Conservation (phyloP, 2,329 filamentous ascomycete species). For the Ceratocystis alfenasii region DNA sequence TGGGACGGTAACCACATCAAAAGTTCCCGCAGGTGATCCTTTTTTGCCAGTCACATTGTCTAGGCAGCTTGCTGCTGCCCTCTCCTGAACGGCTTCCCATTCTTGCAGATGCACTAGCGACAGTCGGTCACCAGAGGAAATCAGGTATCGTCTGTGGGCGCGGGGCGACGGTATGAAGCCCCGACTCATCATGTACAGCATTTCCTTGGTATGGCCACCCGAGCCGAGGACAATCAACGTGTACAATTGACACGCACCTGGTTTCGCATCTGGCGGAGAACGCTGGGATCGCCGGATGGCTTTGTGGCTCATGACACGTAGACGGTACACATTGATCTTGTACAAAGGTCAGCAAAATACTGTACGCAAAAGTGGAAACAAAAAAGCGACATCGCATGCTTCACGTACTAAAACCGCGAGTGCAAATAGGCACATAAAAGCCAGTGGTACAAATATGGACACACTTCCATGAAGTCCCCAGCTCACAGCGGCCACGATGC, state of each 20-base stretch:
- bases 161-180: conserved; percentile 48
- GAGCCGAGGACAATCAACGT: conserved; percentile 59
- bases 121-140: conserved; percentile 33
- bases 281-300: background rate
- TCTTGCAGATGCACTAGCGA: conserved; percentile 57
- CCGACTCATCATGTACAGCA: conserved; percentile 67
- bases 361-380: background rate
- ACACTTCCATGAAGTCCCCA: conserved; percentile 10
- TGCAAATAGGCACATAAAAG: background rate
- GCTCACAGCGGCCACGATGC: background rate
- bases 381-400: background rate
- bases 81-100: conserved; percentile 23
- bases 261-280: background rate
- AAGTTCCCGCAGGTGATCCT: conserved; percentile 34
- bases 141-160: conserved; percentile 37
- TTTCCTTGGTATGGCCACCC: conserved; percentile 89
- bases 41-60: background rate
- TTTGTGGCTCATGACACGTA: background rate
- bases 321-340: conserved; percentile 15
- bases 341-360: background rate
- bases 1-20: conserved; percentile 55
- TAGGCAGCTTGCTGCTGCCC: background rate
- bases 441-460: background rate
- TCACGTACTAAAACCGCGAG: conserved; percentile 10
- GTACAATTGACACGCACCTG: conserved; percentile 13